phyloP scores from a whole-genome alignment of 1,284 basidiomycete genomes.

The Microbotryum saponariae region DNA sequence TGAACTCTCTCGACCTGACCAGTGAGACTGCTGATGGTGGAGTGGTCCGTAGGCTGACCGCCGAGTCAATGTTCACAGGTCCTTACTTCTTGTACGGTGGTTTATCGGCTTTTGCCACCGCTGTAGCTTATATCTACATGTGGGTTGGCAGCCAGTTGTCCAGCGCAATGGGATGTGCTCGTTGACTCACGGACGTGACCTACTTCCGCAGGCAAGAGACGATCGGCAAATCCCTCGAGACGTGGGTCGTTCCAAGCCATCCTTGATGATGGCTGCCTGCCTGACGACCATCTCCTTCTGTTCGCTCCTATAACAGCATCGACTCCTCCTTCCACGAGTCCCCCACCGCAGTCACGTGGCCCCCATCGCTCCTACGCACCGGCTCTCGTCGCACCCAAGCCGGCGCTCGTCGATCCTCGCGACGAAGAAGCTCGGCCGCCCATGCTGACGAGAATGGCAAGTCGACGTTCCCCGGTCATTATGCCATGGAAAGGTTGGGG shows the following conservation, averaged over 20 bases:
- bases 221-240: conserved; percentile 15
- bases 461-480: no score
- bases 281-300: neutral
- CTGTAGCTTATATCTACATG: conserved; percentile 21
- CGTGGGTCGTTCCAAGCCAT: neutral
- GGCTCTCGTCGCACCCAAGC: neutral
- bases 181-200: neutral
- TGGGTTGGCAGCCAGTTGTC: neutral
- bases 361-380: neutral
- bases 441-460: no score
- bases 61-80: neutral
- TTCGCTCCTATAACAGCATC: conserved; percentile 6
- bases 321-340: conserved; percentile 18
- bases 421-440: no score
- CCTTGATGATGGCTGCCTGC: no score
- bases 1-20: conserved; percentile 44
- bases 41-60: conserved; percentile 34
- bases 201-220: conserved; percentile 2
- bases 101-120: conserved; percentile 8
- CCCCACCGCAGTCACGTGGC: conserved; percentile 4
- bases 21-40: conserved; percentile 46
- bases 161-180: no score
- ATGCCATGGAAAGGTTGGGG: no score
- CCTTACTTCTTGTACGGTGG: conserved; percentile 19
- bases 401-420: no score